Evolutionary conservation across 2,329 filamentous ascomycete species (phyloP).

Genomic region (Stromatinia cepivora): DNA sequence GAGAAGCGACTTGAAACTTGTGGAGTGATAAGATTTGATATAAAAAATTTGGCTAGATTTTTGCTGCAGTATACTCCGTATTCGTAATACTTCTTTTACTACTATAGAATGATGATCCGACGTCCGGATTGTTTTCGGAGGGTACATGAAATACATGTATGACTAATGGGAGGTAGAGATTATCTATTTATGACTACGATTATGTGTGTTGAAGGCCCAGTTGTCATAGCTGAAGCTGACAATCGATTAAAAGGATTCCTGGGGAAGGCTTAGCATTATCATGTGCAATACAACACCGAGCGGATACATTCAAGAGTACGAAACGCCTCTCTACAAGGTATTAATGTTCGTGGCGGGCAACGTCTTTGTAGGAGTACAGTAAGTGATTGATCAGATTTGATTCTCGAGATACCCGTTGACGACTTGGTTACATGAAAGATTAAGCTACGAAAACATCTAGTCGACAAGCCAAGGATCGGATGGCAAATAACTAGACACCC

Average conservation of each 20-base stretch:
- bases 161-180: not conserved
- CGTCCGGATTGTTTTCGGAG: not conserved
- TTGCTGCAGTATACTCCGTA: not conserved
- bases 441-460: not conserved
- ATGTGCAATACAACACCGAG: not conserved
- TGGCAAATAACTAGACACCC: not conserved
- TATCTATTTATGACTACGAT: not conserved
- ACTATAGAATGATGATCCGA: constrained; percentile 3
- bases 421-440: not conserved
- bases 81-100: not conserved
- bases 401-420: constrained; percentile 2
- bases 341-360: too few species aligned
- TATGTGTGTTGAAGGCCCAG: not conserved
- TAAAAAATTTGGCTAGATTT: not conserved
- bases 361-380: constrained; percentile 1
- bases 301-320: not conserved
- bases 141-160: not conserved
- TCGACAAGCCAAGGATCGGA: not conserved
- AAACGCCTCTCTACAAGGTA: not conserved
- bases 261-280: constrained; percentile 14
- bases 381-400: constrained; percentile 9
- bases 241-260: constrained; percentile 14
- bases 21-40: not conserved
- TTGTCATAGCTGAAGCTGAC: constrained; percentile 19
- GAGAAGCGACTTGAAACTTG: not conserved